These are phyloP conservation scores for Amaranthus hypochondriacus DNA, from an alignment of 148 eudicot genomes.

Conservation along the genomic window DNA sequence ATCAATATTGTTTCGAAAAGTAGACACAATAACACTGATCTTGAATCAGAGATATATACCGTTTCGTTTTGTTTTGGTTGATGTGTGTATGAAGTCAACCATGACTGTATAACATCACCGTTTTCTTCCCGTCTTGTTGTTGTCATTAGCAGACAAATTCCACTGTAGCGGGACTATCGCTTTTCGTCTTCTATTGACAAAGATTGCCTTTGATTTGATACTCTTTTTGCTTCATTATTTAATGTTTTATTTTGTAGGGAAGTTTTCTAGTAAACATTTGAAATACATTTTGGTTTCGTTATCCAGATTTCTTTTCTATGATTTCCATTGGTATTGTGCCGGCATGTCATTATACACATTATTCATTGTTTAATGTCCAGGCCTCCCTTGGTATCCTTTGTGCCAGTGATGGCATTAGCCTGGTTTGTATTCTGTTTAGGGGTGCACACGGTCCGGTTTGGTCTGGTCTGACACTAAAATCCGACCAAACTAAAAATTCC, in stretches of 20 bases:
- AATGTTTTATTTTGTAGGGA: conserved; percentile 8
- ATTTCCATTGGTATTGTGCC: no score
- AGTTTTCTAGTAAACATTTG: neutral
- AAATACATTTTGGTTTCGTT: no score
- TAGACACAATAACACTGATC: conserved; percentile 11
- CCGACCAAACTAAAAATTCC: no score
- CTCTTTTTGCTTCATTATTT: conserved; percentile 2
- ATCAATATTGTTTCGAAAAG: conserved; percentile 19
- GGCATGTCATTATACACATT: no score
- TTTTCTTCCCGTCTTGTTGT: conserved; percentile 18
- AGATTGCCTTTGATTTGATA: conserved; percentile 16
- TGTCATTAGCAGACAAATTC: conserved; percentile 16
- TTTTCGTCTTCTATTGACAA: conserved; percentile 15
- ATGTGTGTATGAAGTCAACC: conserved; percentile 27
- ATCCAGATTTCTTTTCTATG: no score
- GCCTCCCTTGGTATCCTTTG: no score
- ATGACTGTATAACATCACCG: conserved; percentile 15
- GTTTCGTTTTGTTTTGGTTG: conserved; percentile 2
- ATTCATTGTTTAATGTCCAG: no score
- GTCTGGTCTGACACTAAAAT: no score
- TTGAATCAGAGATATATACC: conserved; percentile 10
- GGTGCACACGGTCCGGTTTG: no score
- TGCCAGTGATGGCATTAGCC: no score
- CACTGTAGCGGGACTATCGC: conserved; percentile 9
- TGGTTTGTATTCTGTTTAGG: no score